Conservation (phyloP, 1,139 yeast species). For the Taiozyma sp. region DNA sequence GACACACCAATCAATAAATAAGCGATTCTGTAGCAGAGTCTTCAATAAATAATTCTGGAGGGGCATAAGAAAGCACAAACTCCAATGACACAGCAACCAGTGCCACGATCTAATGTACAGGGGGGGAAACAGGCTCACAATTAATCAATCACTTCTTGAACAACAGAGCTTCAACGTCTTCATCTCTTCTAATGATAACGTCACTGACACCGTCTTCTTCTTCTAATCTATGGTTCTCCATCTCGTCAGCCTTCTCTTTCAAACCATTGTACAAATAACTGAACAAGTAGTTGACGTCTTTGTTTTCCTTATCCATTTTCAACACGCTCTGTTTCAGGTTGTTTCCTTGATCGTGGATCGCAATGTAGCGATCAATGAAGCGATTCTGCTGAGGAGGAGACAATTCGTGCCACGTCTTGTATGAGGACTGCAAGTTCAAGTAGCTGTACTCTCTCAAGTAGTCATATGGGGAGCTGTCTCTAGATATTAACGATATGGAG, state of each 20-base stretch:
- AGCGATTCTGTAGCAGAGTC: background rate
- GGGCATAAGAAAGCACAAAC: background rate
- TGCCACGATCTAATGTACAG: background rate
- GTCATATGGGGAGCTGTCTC: background rate
- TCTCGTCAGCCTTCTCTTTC: slow-evolving; percentile 9
- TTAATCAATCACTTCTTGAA: slow-evolving; percentile 1
- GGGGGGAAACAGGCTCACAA: background rate
- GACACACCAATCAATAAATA: background rate
- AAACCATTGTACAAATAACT: slow-evolving; percentile 7
- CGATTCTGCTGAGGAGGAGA: slow-evolving; percentile 6
- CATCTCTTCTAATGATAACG: slow-evolving; percentile 7
- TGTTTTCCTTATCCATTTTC: slow-evolving; percentile 9
- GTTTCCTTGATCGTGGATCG: slow-evolving; percentile 7
- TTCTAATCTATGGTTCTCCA: background rate
- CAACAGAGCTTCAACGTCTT: slow-evolving; percentile 3
- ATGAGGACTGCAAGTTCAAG: slow-evolving; percentile 7
- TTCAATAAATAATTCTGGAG: background rate
- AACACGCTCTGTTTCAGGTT: slow-evolving; percentile 3
- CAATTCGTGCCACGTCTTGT: slow-evolving; percentile 8
- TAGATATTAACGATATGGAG: background rate
- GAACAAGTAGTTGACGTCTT: slow-evolving; percentile 12
- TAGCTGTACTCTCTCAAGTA: slow-evolving; percentile 9
- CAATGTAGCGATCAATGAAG: slow-evolving; percentile 8
- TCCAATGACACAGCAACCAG: background rate
- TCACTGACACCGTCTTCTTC: background rate